These are phyloP conservation scores for Jaenimonas drosophilae DNA, from an alignment of 208 protist genomes.

Conservation along the genomic window DNA sequence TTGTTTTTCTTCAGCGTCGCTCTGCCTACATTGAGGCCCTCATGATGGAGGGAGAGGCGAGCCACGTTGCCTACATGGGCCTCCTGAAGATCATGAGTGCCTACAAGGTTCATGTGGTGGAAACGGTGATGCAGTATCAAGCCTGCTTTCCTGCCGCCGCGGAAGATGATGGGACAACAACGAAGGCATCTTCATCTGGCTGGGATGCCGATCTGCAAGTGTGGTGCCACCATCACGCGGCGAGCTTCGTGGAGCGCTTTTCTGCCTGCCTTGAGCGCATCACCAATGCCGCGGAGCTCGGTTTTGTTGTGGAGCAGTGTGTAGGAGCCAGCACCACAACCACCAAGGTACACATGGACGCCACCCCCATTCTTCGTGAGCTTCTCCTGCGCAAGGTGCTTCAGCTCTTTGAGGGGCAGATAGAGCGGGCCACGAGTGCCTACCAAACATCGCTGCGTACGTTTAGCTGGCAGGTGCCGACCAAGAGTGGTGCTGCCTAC, in stretches of 20 bases:
- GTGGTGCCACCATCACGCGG: slow-evolving; percentile 50
- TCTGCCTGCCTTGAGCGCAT: slow-evolving; percentile 26
- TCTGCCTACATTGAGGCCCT: slow-evolving; percentile 27
- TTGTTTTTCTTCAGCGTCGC: slow-evolving; percentile 45
- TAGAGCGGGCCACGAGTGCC: slow-evolving; percentile 29
- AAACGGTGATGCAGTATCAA: slow-evolving; percentile 63
- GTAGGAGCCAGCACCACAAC: slow-evolving; percentile 17
- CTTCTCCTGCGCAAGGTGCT: slow-evolving; percentile 35
- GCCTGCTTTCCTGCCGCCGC: slow-evolving; percentile 48
- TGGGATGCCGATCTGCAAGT: slow-evolving; percentile 15
- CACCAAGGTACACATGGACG: slow-evolving; percentile 39
- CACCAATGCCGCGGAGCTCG: slow-evolving; percentile 68
- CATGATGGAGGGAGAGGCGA: slow-evolving; percentile 28
- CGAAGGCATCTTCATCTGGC: slow-evolving; percentile 6
- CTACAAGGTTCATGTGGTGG: slow-evolving; percentile 74
- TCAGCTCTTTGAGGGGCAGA: slow-evolving; percentile 44
- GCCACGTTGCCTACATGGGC: slow-evolving; percentile 37
- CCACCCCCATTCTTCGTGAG: slow-evolving; percentile 29
- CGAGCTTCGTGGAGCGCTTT: slow-evolving; percentile 29
- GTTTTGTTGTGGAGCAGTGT: slow-evolving; percentile 66
- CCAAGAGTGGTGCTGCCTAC: neutral
- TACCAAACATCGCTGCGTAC: slow-evolving; percentile 58
- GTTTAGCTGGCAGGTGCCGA: slow-evolving; percentile 29
- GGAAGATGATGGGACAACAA: slow-evolving; percentile 5
- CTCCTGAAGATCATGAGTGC: slow-evolving; percentile 42